Base-by-base conservation (phyloP, 768 basidiomycete species). In the Gloeophyllum trabeum region DNA sequence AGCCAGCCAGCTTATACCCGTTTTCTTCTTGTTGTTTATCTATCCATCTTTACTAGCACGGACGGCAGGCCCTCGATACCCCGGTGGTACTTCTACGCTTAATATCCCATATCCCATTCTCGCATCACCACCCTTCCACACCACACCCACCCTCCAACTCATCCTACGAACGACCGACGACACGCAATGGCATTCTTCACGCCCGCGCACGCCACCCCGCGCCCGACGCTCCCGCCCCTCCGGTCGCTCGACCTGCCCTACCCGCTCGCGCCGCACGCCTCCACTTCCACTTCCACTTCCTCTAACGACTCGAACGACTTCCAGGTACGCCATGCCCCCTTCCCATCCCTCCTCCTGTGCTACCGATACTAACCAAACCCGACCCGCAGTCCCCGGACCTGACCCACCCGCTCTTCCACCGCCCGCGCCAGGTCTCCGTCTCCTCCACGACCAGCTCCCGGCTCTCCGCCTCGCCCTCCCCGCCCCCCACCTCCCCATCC, bases 141-240 rank as follows among this genome's bases (percentile, higher is more conserved):
- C 37, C 36, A 32, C 35, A 36, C 43, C 28, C 44, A 35, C 20
- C 23, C 39, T 7, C 30, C n/a, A n/a, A n/a, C n/a, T n/a, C n/a
- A n/a, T n/a, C n/a, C n/a, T n/a, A 39, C 26, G 42, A 44, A 32
- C 40, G 24, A 10, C 40, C 36, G 21, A 35, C 16, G 7, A 10
- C 10, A 10, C 7, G 7, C 36, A 10, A 37, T 37, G 36, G 36
- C 36, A 10, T 19, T 13, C 12, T 37, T 37, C 36, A 13, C 36
- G 13, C 4, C 49, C 45, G 51, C 42, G 43, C 42, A 26, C 42
- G 44, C 50, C 44, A 54, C 62, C 40, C 43, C 54, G 35, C 73
- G 73, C 24, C 73, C 74, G 19, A 71, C 66, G 1, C 69, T 79
- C 10, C 76, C 76, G 12, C 61, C 76, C 7, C 62, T 79, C 7